Conservation (phyloP, 202 grass and related monocot genomes). For the Schoenoplectus triqueter region DNA sequence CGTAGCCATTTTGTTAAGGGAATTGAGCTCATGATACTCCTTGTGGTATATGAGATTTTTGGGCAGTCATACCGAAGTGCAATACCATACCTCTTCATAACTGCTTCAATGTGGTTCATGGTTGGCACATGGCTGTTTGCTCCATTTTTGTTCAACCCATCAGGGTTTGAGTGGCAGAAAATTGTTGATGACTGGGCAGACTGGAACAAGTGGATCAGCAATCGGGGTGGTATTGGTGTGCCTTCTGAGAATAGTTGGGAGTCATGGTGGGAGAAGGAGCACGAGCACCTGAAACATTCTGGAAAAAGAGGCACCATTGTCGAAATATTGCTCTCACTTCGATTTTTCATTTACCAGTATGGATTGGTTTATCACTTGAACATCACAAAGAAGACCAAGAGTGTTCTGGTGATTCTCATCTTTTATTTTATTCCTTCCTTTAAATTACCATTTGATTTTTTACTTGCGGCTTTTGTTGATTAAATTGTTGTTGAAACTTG, state of each 20-base stretch:
- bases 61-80: conserved; percentile 77
- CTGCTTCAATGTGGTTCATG: conserved; percentile 99
- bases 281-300: conserved; percentile 81
- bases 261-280: conserved; percentile 98
- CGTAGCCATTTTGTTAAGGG: conserved; percentile 99
- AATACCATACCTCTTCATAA: conserved; percentile 86
- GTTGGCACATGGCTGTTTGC: conserved; percentile 95
- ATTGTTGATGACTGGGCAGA: conserved; percentile 97
- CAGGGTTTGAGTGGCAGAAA: conserved; percentile 98
- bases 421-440: conserved; percentile 4
- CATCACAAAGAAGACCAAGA: conserved; percentile 68
- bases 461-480: conserved; percentile 15
- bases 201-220: conserved; percentile 98
- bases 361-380: conserved; percentile 94
- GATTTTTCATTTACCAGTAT: conserved; percentile 97
- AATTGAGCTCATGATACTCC: conserved; percentile 89
- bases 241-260: conserved; percentile 87
- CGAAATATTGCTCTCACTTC: conserved; percentile 80
- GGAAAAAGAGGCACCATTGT: conserved; percentile 80
- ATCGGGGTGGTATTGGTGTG: conserved; percentile 90
- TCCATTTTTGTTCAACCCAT: conserved; percentile 95
- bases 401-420: conserved; percentile 68
- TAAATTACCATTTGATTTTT: not conserved
- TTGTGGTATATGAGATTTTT: conserved; percentile 94
- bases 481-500: conserved; percentile 22